These are phyloP conservation scores for Plasmodium coatneyi DNA, from an alignment of 169 alveolate genomes.

Conservation along the genomic window DNA sequence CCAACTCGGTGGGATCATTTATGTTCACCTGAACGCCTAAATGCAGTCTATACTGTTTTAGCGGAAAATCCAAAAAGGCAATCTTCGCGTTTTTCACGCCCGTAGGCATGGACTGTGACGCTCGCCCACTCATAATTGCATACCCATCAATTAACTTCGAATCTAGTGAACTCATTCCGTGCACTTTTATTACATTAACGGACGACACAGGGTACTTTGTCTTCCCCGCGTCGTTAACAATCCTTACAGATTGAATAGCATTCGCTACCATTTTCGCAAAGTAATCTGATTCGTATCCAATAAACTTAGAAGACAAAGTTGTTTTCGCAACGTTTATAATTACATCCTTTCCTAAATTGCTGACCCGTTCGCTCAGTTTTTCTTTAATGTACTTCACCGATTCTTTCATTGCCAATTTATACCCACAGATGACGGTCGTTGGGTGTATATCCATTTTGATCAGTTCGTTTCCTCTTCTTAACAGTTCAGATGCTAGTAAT, in stretches of 20 bases:
- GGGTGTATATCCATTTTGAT: slow-evolving; percentile 98
- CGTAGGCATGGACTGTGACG: slow-evolving; percentile 97
- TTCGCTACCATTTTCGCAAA: slow-evolving; percentile 95
- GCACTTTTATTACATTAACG: slow-evolving; percentile 95
- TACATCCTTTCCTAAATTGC: slow-evolving; percentile 89
- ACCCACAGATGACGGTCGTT: slow-evolving; percentile 96
- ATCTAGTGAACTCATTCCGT: slow-evolving; percentile 96
- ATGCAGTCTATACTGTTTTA: slow-evolving; percentile 96
- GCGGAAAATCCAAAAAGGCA: slow-evolving; percentile 97
- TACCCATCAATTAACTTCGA: slow-evolving; percentile 93
- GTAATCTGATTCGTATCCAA: slow-evolving; percentile 94
- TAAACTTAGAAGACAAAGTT: slow-evolving; percentile 94
- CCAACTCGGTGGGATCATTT: slow-evolving; percentile 97
- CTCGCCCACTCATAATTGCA: slow-evolving; percentile 94
- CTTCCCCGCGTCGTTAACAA: slow-evolving; percentile 87
- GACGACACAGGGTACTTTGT: slow-evolving; percentile 96
- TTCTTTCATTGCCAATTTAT: slow-evolving; percentile 95
- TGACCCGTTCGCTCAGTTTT: slow-evolving; percentile 89
- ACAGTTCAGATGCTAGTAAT: slow-evolving; percentile 98
- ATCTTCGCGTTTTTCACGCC: slow-evolving; percentile 94
- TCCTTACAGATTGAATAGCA: slow-evolving; percentile 94
- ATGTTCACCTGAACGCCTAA: slow-evolving; percentile 96
- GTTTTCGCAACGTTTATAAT: slow-evolving; percentile 95
- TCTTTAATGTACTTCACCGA: slow-evolving; percentile 95
- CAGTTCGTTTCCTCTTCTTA: slow-evolving; percentile 96